Evolutionary conservation across 352 stramenopile species (phyloP).

Genomic region (Pythium monospermum): DNA sequence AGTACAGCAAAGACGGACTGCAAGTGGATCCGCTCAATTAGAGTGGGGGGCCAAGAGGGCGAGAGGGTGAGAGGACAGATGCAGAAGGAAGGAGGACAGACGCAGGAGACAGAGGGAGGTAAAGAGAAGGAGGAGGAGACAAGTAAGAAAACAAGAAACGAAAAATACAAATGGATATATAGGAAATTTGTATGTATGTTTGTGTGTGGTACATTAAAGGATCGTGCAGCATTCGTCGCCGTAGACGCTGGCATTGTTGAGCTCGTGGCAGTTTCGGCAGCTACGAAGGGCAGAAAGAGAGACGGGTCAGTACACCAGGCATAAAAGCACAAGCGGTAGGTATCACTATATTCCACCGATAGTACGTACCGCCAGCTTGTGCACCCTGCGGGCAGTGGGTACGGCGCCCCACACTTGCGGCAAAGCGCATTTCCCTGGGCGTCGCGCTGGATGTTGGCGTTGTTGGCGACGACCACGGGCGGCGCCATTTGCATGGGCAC

Average conservation of each 20-base stretch:
- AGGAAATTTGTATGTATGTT: too few relatives aligned
- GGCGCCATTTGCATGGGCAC: slow-evolving; percentile 27
- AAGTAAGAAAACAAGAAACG: too few relatives aligned
- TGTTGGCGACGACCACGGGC: slow-evolving; percentile 45
- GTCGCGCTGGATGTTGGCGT: slow-evolving; percentile 62
- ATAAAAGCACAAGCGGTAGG: slow-evolving; percentile 3
- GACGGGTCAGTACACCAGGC: too few relatives aligned
- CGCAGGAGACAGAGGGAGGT: not conserved
- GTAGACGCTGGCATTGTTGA: slow-evolving; percentile 79
- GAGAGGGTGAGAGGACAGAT: not conserved
- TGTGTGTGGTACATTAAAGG: too few relatives aligned
- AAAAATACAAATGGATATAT: too few relatives aligned
- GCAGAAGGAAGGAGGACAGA: not conserved
- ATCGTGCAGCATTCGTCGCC: slow-evolving; percentile 71
- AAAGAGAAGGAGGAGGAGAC: not conserved
- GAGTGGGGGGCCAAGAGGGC: not conserved
- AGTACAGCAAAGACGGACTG: slow-evolving; percentile 74
- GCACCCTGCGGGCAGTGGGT: slow-evolving; percentile 57
- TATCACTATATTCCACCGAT: not conserved
- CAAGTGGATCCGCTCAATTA: slow-evolving; percentile 40
- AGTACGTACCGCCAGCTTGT: slow-evolving; percentile 57
- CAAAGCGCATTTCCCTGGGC: slow-evolving; percentile 68
- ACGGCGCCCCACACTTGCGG: slow-evolving; percentile 63
- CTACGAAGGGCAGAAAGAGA: too few relatives aligned
- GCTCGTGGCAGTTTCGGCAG: slow-evolving; percentile 61